Base-by-base conservation (phyloP, 2,329 filamentous ascomycete species). In the Phyllosticta capitalensis region DNA sequence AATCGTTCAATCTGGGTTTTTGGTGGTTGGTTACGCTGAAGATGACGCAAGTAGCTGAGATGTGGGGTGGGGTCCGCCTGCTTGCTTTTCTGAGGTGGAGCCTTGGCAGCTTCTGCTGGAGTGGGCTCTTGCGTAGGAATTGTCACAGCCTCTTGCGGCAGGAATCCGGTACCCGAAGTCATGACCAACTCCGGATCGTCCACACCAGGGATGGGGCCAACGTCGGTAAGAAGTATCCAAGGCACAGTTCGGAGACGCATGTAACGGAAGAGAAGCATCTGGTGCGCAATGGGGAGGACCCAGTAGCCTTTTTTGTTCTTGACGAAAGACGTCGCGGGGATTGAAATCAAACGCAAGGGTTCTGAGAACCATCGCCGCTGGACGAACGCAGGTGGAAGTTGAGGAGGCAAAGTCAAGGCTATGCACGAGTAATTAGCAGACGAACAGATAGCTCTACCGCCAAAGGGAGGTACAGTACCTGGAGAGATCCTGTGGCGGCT, bases 21-120 rank as follows among this genome's bases (percentile, higher is more conserved):
- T 1, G 85, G 79, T 9, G 87, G 85, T 68, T 97, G 92, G 61
- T 89, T 88, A 54, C 84, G 81, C 71, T 97, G 91, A 0, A 99
- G 77, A 73, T 94, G 87, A 64, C 87, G 83, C 61, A 99, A 78
- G 69, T 99, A 99, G 3, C 84, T 85, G 26, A 95, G 78, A 69
- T 96, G 83, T 1, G 83, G 81, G 2, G 81, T 81, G 1, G 79
- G 78, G 61, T 86, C 79, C 49, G 73, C 73, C 64, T 77, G 70
- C 64, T 81, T 79, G 65, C 80, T 78, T 62, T 76, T 72, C 61
- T 66, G 66, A 59, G 67, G 59, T 9, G 66, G 73, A 20, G 70
- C 52, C 38, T 72, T 75, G 17, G 82, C 76, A 6, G 88, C 84
- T 69, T 94, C 88, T 3, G 84, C 80, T 7, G 91, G 81, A 4